Base-by-base conservation (phyloP, 495 filamentous ascomycete species). In the Achaetomiella virescens region DNA sequence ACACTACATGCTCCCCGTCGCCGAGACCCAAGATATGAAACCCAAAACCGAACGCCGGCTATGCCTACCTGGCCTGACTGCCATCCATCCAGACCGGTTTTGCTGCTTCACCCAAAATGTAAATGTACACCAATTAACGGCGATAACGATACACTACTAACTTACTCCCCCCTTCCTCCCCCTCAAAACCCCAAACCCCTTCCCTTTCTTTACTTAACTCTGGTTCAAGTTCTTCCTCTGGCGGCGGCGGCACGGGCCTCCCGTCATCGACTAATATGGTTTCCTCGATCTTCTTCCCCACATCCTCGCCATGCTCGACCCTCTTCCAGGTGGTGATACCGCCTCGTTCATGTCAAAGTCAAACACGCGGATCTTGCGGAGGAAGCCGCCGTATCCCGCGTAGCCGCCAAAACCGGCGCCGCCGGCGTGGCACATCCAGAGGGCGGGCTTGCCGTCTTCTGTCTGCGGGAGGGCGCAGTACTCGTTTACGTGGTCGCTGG, bases 351-450 rank as follows among this genome's bases (percentile, higher is more conserved):
- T 87, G 69, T 98, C 91, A 44, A 97, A 85, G 58, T 97, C 93
- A 63, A 89, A 98, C 61, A 97, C 78, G 35, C 93, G 79, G 31
- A 96, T 80, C 52, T 89, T 82, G 24, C 93, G 85, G 59, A 90
- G 82, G 67, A 88, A 97, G 11, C 84, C 88, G 24, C 81, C 83
- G 57, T 93, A 97, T 9, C 91, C 91, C 29, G 87, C 95, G 68
- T 98, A 98, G 1, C 93, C 93, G 38, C 95, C 93, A 65, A 97
- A 91, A 0, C 93, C 93, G 33, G 78, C 75, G 15, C 84, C 93
- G 42, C 95, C 93, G 5, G 82, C 93, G 71, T 97, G 96, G 72
- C 93, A 98, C 91, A 98, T 96, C 93, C 93, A 98, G n/a, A 97
- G 75, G 15, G 84, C 84, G 1, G 84, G 84, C 52, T 84, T 83